Evolutionary conservation across 805 yeast genomes (phyloP).

Genomic region (Candida pseudofarinosa): DNA sequence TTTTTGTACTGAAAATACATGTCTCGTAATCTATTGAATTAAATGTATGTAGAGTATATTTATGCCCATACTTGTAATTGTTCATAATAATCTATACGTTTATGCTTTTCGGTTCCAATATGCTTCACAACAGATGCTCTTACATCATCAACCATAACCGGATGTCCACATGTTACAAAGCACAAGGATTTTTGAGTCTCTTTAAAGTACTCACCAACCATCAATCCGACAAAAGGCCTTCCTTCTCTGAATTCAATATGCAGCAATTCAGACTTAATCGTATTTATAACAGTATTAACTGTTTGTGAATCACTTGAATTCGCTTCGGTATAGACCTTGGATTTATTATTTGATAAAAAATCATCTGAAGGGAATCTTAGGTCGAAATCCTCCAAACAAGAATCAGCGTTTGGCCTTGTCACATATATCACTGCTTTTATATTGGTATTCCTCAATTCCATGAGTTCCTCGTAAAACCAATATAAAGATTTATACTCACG

Average conservation of each 20-base stretch:
- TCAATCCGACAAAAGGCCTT: slow-evolving; percentile 39
- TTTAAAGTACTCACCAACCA: slow-evolving; percentile 30
- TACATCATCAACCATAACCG: slow-evolving; percentile 29
- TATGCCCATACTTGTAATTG: slow-evolving; percentile 66
- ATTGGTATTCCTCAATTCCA: slow-evolving; percentile 19
- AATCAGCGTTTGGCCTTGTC: slow-evolving; percentile 20
- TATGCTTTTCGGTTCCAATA: slow-evolving; percentile 27
- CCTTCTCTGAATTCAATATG: slow-evolving; percentile 33
- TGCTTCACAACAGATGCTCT: slow-evolving; percentile 35
- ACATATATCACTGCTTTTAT: slow-evolving; percentile 28
- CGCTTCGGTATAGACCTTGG: slow-evolving; percentile 22
- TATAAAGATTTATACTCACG: slow-evolving; percentile 45
- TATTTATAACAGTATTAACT: slow-evolving; percentile 11
- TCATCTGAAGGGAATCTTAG: slow-evolving; percentile 1
- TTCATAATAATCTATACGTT: slow-evolving; percentile 65
- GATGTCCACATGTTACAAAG: slow-evolving; percentile 31
- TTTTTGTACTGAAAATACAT: neutral
- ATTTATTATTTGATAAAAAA: neutral
- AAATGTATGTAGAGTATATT: neutral
- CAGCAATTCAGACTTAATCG: slow-evolving; percentile 7
- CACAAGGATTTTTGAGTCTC: slow-evolving; percentile 34
- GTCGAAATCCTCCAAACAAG: slow-evolving; percentile 5
- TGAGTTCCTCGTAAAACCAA: slow-evolving; percentile 47
- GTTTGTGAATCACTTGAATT: slow-evolving; percentile 46
- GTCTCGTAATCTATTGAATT: neutral